Base-by-base conservation (phyloP, 2,329 filamentous ascomycete species). In the Trichophyton verrucosum region DNA sequence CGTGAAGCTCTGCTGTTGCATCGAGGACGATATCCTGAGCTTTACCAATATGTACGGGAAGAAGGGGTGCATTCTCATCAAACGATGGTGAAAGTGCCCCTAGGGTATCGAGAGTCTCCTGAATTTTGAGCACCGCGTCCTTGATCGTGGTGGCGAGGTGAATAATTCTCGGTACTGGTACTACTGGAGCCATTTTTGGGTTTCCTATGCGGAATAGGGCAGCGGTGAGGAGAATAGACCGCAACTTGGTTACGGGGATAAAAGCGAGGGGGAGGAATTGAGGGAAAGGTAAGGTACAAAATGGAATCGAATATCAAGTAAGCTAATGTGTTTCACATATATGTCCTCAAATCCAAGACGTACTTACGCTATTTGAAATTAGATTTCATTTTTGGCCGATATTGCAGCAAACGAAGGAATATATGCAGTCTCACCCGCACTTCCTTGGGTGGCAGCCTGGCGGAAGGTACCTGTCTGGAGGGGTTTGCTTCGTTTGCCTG, bases 11-110 rank as follows among this genome's bases (percentile, higher is more conserved):
- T 22, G 53, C 65, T 80, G 77, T 15, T 76, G 73, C 24, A 71
- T 69, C 63, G 77, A 69, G 65, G 80, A 80, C 17, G 0, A 27
- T 27, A 38, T 57, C 30, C 30, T 36, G 53, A 57, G 72, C 70
- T n/a, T 72, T 73, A 7, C 69, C 68, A 61, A 79, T 78, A 64
- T 68, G 75, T 1, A 69, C 69, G 0, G 76, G 74, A 42, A 42
- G 38, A 42, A 13, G 38, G 15, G 38, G 15, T 64, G 77, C 78
- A 64, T 79, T 73, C 1, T 74, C 73, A 8, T 72, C 73, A 22
- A 80, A 74, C 1, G 74, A 76, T 1, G 77, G 74, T 13, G 73
- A 67, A 2, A 72, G 69, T 27, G 80, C 70, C 22, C 76, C 75
- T 58, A 77, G 75, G 15, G 77, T 74, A 55, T 20, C 22, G 20